Evolutionary conservation across 192 early-diverging fungal species (phyloP), one percentile per base, ranked within the genome.

Genomic region (Obelidium mucronatum): DNA sequence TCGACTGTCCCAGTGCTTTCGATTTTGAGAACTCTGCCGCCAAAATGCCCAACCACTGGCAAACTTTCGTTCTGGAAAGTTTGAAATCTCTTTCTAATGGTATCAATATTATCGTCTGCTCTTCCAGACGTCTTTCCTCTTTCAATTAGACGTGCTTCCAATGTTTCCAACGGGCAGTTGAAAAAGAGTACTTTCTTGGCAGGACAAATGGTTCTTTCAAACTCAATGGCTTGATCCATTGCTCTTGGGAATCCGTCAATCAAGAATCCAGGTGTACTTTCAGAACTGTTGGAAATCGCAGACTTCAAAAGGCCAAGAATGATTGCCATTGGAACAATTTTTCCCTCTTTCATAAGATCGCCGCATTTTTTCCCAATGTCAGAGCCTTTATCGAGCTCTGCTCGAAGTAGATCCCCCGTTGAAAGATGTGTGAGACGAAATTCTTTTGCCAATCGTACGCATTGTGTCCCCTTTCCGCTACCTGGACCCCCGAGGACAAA

Each of bases 241-340:
- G 84, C 78, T 6, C 90, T 72, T 26, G 91, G 91, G 78, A 90
- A 92, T 26, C 91, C 91, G 70, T 92, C 91, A 30, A 92, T 81
- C 40, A 92, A 79, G 68, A 85, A 86, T 19, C 87, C 90, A 13
- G 59, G 60, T 22, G 59, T 31, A 22, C 36, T 56, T 1, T 54
- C 76, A n/a, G 56, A 58, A 6, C 40, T 35, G 1, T 44, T 61
- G 30, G 77, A 51, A 60, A 76, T 82, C 15, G 78, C 77, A 22
- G 69, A 42, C 15, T 52, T 61, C 13, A 81, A 44, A 30, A 88
- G 68, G 0, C 68, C 54, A 31, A 80, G 53, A 28, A 54, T 81
- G 35, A 74, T 68, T 28, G 37, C 67, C 79, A 85, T 74, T 31
- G 90, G 82, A 19, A 91, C 85, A 61, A 91, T 88, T 80, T 91